Evolutionary conservation across 129 eudicot species (phyloP).

Genomic region (Glebionis coronaria): DNA sequence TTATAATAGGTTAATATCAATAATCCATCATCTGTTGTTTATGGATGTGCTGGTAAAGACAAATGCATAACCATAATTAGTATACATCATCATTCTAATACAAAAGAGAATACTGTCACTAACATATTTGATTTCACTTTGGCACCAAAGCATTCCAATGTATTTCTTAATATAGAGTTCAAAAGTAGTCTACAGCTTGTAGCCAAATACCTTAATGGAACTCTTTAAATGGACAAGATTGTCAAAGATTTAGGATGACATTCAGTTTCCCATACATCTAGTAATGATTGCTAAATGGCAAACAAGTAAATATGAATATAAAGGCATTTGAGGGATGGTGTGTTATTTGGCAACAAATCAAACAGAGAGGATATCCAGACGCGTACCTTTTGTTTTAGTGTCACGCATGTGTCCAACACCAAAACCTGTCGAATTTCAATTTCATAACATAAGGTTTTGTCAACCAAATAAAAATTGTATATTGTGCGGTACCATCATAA

Average conservation of each 20-base stretch:
- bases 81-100: not conserved
- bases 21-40: not conserved
- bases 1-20: not conserved
- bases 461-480: conserved; percentile 27
- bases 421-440: conserved; percentile 63
- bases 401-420: conserved; percentile 99
- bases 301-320: conserved; percentile 15
- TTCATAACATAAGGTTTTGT: conserved; percentile 25
- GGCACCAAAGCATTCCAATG: not conserved
- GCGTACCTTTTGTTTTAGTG: conserved; percentile 92
- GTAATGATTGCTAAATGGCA: conserved; percentile 9
- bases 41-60: not conserved
- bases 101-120: not conserved
- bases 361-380: not conserved
- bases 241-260: not conserved
- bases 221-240: not conserved
- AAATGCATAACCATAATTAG: not conserved
- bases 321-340: not conserved
- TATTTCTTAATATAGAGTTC: not conserved
- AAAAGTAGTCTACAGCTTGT: not conserved
- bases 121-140: not conserved
- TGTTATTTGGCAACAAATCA: not conserved
- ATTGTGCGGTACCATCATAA: not conserved
- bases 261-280: not conserved
- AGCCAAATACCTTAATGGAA: not conserved